A percentile compares a stretch with the other conserved stretches of the same genome.
These are phyloP conservation scores for Piloderma croceum DNA, from an alignment of 768 basidiomycete genomes.

Conservation along the genomic window DNA sequence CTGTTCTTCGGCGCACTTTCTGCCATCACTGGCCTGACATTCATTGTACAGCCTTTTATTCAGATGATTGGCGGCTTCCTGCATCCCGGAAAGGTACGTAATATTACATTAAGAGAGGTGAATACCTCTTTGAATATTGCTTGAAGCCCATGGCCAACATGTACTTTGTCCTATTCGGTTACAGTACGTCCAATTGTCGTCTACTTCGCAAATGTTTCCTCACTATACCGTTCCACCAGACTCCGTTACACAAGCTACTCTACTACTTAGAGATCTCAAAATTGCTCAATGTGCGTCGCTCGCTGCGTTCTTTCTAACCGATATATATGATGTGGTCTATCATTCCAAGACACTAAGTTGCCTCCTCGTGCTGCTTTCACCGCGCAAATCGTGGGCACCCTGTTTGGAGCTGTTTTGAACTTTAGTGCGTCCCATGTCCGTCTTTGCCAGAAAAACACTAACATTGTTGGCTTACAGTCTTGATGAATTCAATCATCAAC, in stretches of 20 bases:
- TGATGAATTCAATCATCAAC: constrained; percentile 57
- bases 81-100: constrained; percentile 28
- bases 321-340: no score
- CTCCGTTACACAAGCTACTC: constrained; percentile 39
- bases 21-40: constrained; percentile 41
- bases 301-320: no score
- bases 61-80: constrained; percentile 39
- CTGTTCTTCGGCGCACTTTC: constrained; percentile 39
- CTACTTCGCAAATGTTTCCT: neutral
- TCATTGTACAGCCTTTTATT: constrained; percentile 44
- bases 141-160: constrained; percentile 25
- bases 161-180: constrained; percentile 42
- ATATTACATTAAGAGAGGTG: no score
- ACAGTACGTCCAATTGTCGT: constrained; percentile 29
- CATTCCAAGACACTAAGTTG: constrained; percentile 37
- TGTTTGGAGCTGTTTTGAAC: constrained; percentile 43
- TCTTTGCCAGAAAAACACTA: neutral
- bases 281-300: constrained; percentile 44
- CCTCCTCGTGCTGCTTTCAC: constrained; percentile 45
- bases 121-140: no score
- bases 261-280: constrained; percentile 43
- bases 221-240: constrained; percentile 21
- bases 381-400: constrained; percentile 44
- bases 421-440: constrained; percentile 27
- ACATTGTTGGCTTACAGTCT: constrained; percentile 16